phyloP scores from a whole-genome alignment of 441 rosid genomes.

The Geranium incanum region DNA sequence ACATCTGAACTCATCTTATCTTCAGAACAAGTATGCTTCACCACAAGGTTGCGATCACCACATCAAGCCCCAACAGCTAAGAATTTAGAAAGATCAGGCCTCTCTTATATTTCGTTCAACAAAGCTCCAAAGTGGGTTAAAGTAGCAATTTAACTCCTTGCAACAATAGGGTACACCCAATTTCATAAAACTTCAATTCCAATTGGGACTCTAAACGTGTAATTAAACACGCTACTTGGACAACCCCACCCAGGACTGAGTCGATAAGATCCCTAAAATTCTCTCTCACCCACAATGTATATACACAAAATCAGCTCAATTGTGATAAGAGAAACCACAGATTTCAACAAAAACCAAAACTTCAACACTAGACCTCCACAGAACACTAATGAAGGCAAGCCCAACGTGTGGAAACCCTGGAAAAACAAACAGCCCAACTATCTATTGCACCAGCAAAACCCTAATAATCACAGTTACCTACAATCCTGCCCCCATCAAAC shows the following conservation, averaged over 20 bases:
- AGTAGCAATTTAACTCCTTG: background rate
- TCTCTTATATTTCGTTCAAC: conserved; percentile 8
- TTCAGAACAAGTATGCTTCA: conserved; percentile 23
- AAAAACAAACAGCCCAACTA: conserved; percentile 11
- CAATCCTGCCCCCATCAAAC: conserved; percentile 8
- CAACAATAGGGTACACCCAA: conserved; percentile 5
- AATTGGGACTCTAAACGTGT: conserved; percentile 16
- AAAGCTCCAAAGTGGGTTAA: background rate
- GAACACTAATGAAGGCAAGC: conserved; percentile 16
- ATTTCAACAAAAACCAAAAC: conserved; percentile 14
- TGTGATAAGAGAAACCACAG: conserved; percentile 13
- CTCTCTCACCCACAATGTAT: conserved; percentile 16
- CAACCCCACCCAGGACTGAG: conserved; percentile 18
- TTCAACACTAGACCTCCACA: conserved; percentile 20
- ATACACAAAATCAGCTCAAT: conserved; percentile 17
- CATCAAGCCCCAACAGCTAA: background rate
- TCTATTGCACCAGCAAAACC: conserved; percentile 19
- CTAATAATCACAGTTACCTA: conserved; percentile 26
- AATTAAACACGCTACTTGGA: conserved; percentile 10
- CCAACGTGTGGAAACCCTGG: conserved; percentile 9
- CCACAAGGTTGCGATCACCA: conserved; percentile 28
- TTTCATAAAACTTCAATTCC: conserved; percentile 8
- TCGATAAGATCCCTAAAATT: conserved; percentile 10
- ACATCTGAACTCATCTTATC: conserved; percentile 60
- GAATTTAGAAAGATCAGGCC: background rate